These are phyloP conservation scores for Hemileia vastatrix DNA, from an alignment of 1,284 basidiomycete genomes.

Conservation along the genomic window DNA sequence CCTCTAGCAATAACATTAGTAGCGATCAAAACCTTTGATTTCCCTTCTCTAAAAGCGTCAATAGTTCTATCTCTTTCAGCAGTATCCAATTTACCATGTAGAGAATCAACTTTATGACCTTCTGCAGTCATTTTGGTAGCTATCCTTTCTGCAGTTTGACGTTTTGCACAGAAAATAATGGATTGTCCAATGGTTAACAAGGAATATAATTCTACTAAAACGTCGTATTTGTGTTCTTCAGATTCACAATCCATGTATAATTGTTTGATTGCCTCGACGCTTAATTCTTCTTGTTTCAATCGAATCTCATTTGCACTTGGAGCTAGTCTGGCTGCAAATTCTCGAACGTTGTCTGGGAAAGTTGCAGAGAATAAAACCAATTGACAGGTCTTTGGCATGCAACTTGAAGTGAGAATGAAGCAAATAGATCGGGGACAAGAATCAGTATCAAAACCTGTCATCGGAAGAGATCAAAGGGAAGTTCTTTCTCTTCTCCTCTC, in stretches of 20 bases:
- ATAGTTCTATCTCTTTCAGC: constrained; percentile 81
- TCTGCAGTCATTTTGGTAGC: constrained; percentile 78
- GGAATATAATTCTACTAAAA: constrained; percentile 80
- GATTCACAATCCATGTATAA: constrained; percentile 80
- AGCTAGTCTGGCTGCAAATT: constrained; percentile 82
- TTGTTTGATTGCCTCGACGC: constrained; percentile 87
- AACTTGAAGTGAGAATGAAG: constrained; percentile 46
- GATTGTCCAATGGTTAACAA: constrained; percentile 89
- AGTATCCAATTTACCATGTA: constrained; percentile 88
- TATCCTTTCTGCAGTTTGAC: constrained; percentile 85
- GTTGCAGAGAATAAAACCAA: constrained; percentile 96
- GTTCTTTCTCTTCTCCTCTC: too few species aligned
- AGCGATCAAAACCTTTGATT: constrained; percentile 93
- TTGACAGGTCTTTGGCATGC: constrained; percentile 62
- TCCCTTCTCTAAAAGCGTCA: constrained; percentile 88
- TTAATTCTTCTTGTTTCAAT: constrained; percentile 84
- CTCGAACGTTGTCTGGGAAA: constrained; percentile 84
- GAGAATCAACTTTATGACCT: constrained; percentile 89
- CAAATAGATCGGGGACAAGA: background rate
- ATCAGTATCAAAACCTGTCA: constrained; percentile 25
- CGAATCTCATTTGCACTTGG: constrained; percentile 94
- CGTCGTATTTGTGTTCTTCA: constrained; percentile 90
- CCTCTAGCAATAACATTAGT: constrained; percentile 98
- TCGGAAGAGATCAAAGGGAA: background rate
- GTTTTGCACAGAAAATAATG: constrained; percentile 83